Base-by-base conservation (phyloP, 1,284 basidiomycete genomes). In the Ustilago trichophora region DNA sequence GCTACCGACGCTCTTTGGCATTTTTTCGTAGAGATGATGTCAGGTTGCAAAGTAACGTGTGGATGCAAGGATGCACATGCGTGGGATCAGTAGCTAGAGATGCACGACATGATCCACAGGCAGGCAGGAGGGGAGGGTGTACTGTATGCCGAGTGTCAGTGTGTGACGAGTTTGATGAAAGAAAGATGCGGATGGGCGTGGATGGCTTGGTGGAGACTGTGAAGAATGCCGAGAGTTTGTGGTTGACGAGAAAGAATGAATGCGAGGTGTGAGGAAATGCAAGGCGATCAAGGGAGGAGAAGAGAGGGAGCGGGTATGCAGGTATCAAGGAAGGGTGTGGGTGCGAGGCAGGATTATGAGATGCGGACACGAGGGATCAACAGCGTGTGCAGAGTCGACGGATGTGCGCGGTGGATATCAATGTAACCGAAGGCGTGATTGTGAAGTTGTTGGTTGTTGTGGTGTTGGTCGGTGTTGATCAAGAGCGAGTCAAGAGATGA, bases 1-100 rank as follows among this genome's bases (percentile, higher is more conserved):
- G 33, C 52, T 62, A 11, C 22, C 57, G 4, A 44, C 41, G 31
- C 44, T 62, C 21, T 33, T 49, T 6, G 57, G 57, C 64, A 62
- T 67, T 29, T 8, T 29, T 7, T 13, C 11, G 21, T 15, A 10
- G 22, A 22, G 21, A 24, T 46, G 44, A 46, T 25, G 38, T 25
- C 22, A 41, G 38, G 22, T 25, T 41, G 38, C 22, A 26, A 13
- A 25, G 8, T 16, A 49, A 40, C 3, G 26, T 24, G 8, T 19
- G 9, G 11, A 27, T 19, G 32, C 15, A 16, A 22, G 8, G 15
- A 19, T 8, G 34, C 13, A 12, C 11, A 11, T 45, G 32, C 5
- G 47, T 26, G 37, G 37, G 46, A 49, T 38, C 36, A 33, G 31
- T 6, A n/a, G 47, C 5, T 22, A 32, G 19, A 31, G n/a, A 24